These are phyloP conservation scores for Magnaporthales sp. DNA, from an alignment of 2,329 filamentous ascomycete species.

Conservation along the genomic window DNA sequence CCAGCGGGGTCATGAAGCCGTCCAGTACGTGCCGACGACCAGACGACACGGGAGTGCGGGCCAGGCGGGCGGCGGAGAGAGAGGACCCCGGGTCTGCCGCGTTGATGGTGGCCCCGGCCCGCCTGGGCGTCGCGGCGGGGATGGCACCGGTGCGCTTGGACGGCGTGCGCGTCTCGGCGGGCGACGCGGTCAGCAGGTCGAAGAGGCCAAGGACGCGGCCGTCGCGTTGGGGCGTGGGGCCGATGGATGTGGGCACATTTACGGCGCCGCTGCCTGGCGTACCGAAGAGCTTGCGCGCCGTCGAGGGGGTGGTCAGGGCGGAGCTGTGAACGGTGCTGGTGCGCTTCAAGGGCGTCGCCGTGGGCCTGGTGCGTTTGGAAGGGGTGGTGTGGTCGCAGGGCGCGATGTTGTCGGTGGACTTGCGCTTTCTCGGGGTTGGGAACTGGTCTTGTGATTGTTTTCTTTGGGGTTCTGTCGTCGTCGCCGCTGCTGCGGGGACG, in stretches of 20 bases:
- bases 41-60: slow-evolving; percentile 42
- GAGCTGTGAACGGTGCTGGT: slow-evolving; percentile 12
- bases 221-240: slow-evolving; percentile 73
- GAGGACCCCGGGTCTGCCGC: slow-evolving; percentile 17
- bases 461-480: neutral
- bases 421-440: slow-evolving; percentile 29
- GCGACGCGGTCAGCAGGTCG: slow-evolving; percentile 46
- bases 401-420: slow-evolving; percentile 17
- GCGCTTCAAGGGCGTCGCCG: slow-evolving; percentile 37
- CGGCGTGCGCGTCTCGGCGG: slow-evolving; percentile 27
- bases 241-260: slow-evolving; percentile 51
- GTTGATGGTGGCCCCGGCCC: slow-evolving; percentile 21
- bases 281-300: slow-evolving; percentile 51
- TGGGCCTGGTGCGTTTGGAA: slow-evolving; percentile 39
- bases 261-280: slow-evolving; percentile 20
- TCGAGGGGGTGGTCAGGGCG: slow-evolving; percentile 44
- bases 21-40: slow-evolving; percentile 55
- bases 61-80: slow-evolving; percentile 19
- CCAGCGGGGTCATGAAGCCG: slow-evolving; percentile 57
- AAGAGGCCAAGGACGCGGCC: slow-evolving; percentile 71
- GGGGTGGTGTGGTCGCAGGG: slow-evolving; percentile 32
- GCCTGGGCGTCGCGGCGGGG: slow-evolving; percentile 23
- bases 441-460: slow-evolving; percentile 23
- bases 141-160: slow-evolving; percentile 28
- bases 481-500: slow-evolving; percentile 19